Percentiles rank a stretch among this genome's conserved stretches.
These are phyloP conservation scores for Penicillium desertorum DNA, from an alignment of 495 filamentous ascomycete species.

Conservation along the genomic window DNA sequence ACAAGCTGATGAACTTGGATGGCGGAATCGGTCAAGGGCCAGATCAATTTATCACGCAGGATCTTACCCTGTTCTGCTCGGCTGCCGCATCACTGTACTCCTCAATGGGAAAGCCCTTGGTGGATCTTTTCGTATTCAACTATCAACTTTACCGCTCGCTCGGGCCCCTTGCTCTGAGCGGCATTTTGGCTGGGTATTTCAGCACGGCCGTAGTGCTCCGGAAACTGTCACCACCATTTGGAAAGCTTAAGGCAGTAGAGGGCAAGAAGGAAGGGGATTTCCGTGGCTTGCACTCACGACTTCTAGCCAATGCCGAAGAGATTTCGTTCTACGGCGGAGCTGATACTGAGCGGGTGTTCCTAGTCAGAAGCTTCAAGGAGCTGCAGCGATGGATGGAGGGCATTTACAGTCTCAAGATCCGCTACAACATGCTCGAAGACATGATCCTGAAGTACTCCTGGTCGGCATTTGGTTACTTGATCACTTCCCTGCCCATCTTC, in stretches of 20 bases:
- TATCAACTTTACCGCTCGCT: slow-evolving; percentile 93
- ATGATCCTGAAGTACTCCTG: slow-evolving; percentile 98
- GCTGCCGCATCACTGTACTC: slow-evolving; percentile 93
- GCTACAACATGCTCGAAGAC: slow-evolving; percentile 98
- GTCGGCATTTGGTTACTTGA: slow-evolving; percentile 94
- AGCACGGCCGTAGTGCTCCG: slow-evolving; percentile 85
- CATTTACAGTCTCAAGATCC: slow-evolving; percentile 93
- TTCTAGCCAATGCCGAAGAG: slow-evolving; percentile 97
- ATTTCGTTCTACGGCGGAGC: slow-evolving; percentile 98
- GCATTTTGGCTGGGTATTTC: slow-evolving; percentile 88
- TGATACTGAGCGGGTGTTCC: slow-evolving; percentile 85
- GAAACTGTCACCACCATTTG: slow-evolving; percentile 88
- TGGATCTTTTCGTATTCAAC: slow-evolving; percentile 95
- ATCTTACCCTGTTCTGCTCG: slow-evolving; percentile 91
- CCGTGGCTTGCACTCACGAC: slow-evolving; percentile 78
- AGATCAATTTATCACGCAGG: slow-evolving; percentile 97
- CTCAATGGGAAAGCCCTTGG: slow-evolving; percentile 91
- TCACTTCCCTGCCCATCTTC: slow-evolving; percentile 91
- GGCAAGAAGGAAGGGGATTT: slow-evolving; percentile 93
- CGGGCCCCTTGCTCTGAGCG: slow-evolving; percentile 82
- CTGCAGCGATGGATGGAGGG: slow-evolving; percentile 94
- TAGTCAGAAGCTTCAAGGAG: slow-evolving; percentile 86
- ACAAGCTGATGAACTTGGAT: slow-evolving; percentile 92
- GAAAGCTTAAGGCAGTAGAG: slow-evolving; percentile 93
- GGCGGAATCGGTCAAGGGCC: slow-evolving; percentile 88